Evolutionary conservation across 495 filamentous ascomycete genomes (phyloP).

Genomic region (Neurospora tetraspora): DNA sequence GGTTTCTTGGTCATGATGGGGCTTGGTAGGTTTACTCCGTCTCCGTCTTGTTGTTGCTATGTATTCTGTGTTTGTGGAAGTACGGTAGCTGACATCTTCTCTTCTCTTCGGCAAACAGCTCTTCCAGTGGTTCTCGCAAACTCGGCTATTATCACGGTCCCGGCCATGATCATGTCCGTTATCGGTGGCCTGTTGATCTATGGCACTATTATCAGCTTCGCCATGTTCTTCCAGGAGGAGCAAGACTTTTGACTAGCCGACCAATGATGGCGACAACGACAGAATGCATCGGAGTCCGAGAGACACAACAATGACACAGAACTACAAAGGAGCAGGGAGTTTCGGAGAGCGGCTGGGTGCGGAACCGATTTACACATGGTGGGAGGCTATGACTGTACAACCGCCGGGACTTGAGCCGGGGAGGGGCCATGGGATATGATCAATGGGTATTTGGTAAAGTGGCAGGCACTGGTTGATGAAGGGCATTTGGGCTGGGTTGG

Average conservation of each 20-base stretch:
- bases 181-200: slow-evolving; percentile 90
- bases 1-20: slow-evolving; percentile 98
- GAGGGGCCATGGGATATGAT: background rate
- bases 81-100: slow-evolving; percentile 9
- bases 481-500: background rate
- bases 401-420: background rate
- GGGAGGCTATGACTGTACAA: background rate
- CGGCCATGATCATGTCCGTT: slow-evolving; percentile 95
- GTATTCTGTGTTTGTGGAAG: background rate
- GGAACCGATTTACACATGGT: background rate
- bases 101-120: slow-evolving; percentile 40
- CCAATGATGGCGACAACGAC: background rate
- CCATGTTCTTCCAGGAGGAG: slow-evolving; percentile 96
- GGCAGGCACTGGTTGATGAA: background rate
- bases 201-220: slow-evolving; percentile 94
- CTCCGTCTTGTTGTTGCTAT: background rate
- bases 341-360: background rate
- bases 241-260: slow-evolving; percentile 53
- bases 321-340: background rate
- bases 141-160: slow-evolving; percentile 61
- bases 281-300: background rate
- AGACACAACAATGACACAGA: background rate
- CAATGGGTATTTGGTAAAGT: background rate
- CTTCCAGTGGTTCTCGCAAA: slow-evolving; percentile 88
- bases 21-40: slow-evolving; percentile 57